Evolutionary conservation across 768 basidiomycete genomes (phyloP), one percentile per base, ranked within the genome.

Genomic region (Russula griseocarnosa): DNA sequence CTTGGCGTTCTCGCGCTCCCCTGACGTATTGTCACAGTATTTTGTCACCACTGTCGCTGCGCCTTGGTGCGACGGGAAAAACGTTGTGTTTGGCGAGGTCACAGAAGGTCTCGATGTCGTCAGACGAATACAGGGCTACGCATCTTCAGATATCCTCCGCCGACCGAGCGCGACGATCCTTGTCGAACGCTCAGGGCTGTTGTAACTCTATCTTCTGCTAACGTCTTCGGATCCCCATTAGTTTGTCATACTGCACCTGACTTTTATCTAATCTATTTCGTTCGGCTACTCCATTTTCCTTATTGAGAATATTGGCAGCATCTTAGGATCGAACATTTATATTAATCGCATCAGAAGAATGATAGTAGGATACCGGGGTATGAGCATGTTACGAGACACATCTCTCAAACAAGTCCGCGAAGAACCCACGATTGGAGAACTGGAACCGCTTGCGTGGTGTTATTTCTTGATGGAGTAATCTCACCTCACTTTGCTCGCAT

Each of bases 31-130:
- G 9, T 24, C 46, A 9, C 44, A 86, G 83, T 91, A 89, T 78
- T 91, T 90, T 75, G 82, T 92, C 71, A 92, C 89, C 30, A 90
- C 89, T 24, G 82, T 82, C 24, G 70, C 79, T 26, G 87, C 88
- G n/a, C 76, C 81, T 24, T 91, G 89, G 85, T 79, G 87, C 54
- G 85, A 88, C 71, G 82, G 82, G 61, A 81, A 77, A 66, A 85
- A 86, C 71, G 83, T 87, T 70, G 87, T 90, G 26, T 89, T 90
- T 70, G 88, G 88, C 60, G 85, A 86, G 73, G 85, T 81, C 59
- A 76, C 81, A 28, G 79, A 84, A 44, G 87, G 87, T 20, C 78
- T 86, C 77, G 82, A 86, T 7, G 61, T 88, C 55, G 84, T 92
- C 67, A 83, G 82, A 73, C 73, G 74, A 54, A 80, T 90, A 55